Conservation (phyloP, 305 asterid species). For the Withania somnifera region DNA sequence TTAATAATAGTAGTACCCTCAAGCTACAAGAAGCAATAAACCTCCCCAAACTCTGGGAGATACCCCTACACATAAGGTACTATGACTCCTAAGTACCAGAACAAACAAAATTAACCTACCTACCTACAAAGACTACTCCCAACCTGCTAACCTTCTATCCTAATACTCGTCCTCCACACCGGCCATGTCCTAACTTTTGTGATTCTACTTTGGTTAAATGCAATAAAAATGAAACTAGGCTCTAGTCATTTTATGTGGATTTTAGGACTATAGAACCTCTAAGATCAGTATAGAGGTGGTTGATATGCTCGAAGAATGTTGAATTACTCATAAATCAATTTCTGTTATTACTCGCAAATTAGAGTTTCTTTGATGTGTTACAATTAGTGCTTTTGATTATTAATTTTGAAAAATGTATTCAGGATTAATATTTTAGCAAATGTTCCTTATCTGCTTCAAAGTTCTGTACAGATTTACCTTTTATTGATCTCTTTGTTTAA, state of each 20-base stretch:
- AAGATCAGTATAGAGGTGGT: background rate
- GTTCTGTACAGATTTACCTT: background rate
- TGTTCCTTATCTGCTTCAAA: background rate
- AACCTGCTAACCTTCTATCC: no score
- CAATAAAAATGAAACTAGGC: background rate
- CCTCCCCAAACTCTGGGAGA: no score
- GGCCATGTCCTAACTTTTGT: no score
- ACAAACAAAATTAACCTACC: no score
- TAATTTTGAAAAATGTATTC: background rate
- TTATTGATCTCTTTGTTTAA: no score
- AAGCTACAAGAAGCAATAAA: no score
- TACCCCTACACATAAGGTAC: no score
- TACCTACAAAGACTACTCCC: no score
- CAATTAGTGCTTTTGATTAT: background rate
- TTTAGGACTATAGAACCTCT: background rate
- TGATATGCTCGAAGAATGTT: background rate
- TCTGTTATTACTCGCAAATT: background rate
- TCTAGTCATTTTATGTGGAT: background rate
- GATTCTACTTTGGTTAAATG: background rate
- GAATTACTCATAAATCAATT: background rate
- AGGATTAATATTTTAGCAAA: background rate
- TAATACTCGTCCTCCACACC: no score
- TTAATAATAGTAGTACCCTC: no score
- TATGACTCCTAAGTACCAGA: no score
- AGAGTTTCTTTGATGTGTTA: background rate